Percentiles rank a stretch among this genome's conserved stretches.
These are phyloP conservation scores for Cetraspora pellucida DNA, from an alignment of 192 early-diverging fungal species.

Conservation along the genomic window DNA sequence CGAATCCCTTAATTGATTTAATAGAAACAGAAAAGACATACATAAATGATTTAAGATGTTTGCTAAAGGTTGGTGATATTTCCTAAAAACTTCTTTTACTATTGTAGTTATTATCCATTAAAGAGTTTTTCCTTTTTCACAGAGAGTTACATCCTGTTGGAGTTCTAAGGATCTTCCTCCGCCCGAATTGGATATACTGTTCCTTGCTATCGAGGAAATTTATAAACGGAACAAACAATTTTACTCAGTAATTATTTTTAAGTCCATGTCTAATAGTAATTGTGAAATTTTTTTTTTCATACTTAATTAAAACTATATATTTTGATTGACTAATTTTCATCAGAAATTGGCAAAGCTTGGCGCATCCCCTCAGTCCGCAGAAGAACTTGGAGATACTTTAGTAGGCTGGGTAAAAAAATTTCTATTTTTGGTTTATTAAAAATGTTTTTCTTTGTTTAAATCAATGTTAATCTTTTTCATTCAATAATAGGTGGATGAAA, in stretches of 20 bases:
- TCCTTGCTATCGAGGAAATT: constrained; percentile 51
- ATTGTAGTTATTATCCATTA: constrained; percentile 9
- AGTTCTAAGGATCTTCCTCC: constrained; percentile 49
- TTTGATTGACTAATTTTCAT: too few species aligned
- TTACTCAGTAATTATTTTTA: constrained; percentile 36
- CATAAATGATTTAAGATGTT: constrained; percentile 51
- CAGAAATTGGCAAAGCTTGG: constrained; percentile 46
- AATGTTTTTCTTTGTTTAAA: not conserved
- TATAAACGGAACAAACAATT: constrained; percentile 56
- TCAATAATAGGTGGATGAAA: constrained; percentile 46
- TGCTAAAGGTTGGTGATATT: constrained; percentile 48
- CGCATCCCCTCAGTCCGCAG: constrained; percentile 36
- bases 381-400: constrained; percentile 43
- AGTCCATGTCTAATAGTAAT: not conserved
- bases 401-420: constrained; percentile 47
- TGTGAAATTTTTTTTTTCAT: not conserved
- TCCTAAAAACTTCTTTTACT: constrained; percentile 30
- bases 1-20: constrained; percentile 54
- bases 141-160: constrained; percentile 61
- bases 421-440: not conserved
- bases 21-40: constrained; percentile 59
- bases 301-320: not conserved
- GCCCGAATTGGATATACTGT: constrained; percentile 51
- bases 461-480: not conserved
- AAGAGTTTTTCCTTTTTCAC: not conserved